Base-by-base conservation (phyloP, 768 basidiomycete genomes). In the Paxillus ammoniavirescens region DNA sequence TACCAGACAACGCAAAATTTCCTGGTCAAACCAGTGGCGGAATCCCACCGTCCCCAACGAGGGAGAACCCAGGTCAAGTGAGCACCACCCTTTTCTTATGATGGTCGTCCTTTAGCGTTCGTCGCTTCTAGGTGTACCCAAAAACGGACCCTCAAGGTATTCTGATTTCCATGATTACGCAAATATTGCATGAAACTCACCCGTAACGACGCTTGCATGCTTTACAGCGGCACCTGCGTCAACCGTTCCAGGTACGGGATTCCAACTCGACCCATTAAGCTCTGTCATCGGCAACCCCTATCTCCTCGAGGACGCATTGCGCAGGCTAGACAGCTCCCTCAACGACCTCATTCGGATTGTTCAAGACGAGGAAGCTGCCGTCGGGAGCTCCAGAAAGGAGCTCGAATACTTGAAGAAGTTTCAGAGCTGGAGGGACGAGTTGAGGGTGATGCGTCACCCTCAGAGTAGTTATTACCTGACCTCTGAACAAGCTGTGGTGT, bases 41-140 rank as follows among this genome's bases (percentile, higher is more conserved):
- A 6, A 61, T 75, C 42, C 76, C 78, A 9, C 80, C 80, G 8
- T 74, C 73, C 13, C 75, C 80, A 1, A 71, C 72, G 5, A 60
- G 62, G 30, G 77, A 80, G 61, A 82, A 81, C 54, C 77, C 76
- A 5, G 79, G 75, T 12, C 70, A 72, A 59, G 79, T 77, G 50
- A 23, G 63, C 51, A 45, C 8, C 13, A 28, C 21, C 12, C 9
- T 26, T 41, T 17, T 42, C 42, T 42, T 37, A 14, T 15, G 31
- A 23, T 55, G 2, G 33, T 14, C 7, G 18, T 28, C 4, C 6
- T 14, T 8, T 40, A 52, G 7, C 42, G 23, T 37, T 37, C 30
- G 15, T 1, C 9, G 7, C 44, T n/a, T 35, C 5, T 44, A 82
- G 79, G 79, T 81, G 5, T 82, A 73, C 54, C 80, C 77, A 0